phyloP scores from a whole-genome alignment of 306 rosid genomes.

The Vicia faba region DNA sequence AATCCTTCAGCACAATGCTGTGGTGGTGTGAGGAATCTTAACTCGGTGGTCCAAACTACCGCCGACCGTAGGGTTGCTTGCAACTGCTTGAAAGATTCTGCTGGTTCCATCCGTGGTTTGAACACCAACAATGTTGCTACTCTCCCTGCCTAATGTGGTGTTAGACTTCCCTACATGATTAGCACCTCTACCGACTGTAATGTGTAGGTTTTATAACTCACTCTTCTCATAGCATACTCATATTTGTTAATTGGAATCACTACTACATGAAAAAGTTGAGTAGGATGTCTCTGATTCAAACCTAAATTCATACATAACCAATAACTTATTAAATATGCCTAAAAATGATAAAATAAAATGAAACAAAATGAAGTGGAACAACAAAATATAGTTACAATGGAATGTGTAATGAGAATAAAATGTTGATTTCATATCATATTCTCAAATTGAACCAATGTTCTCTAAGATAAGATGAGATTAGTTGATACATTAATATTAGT shows the following conservation, averaged over 20 bases:
- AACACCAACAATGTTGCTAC: constrained; percentile 5
- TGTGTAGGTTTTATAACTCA: constrained; percentile 1
- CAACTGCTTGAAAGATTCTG: constrained; percentile 47
- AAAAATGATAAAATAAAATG: too few species aligned
- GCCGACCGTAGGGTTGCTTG: constrained; percentile 34
- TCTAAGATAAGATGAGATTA: neutral
- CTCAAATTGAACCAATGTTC: too few species aligned
- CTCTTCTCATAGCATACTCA: too few species aligned
- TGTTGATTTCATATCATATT: too few species aligned
- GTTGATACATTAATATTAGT: neutral
- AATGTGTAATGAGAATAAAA: too few species aligned
- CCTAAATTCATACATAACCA: too few species aligned
- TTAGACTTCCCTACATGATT: constrained; percentile 56
- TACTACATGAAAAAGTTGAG: too few species aligned
- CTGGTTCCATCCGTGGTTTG: neutral
- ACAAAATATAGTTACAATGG: too few species aligned
- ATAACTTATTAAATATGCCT: too few species aligned
- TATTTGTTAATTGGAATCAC: too few species aligned
- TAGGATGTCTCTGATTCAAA: too few species aligned
- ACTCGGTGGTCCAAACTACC: constrained; percentile 18
- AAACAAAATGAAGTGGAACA: neutral
- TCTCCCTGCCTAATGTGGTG: constrained; percentile 48
- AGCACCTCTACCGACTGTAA: constrained; percentile 54
- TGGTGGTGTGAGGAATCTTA: constrained; percentile 14
- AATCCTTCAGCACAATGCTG: neutral